Base-by-base conservation (phyloP, 257 asterid genomes). In the Forsythia viridissima region DNA sequence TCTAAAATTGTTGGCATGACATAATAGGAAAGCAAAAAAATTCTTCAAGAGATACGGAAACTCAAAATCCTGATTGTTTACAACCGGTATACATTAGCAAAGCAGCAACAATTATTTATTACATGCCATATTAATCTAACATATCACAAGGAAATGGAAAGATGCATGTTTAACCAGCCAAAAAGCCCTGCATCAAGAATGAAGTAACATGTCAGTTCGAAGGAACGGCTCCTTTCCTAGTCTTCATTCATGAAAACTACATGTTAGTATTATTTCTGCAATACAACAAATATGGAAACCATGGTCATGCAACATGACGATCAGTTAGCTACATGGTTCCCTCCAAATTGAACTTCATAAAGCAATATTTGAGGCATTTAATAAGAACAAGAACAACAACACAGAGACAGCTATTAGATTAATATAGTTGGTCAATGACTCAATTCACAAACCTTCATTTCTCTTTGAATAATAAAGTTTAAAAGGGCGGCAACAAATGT, bases 31-130 rank as follows among this genome's bases (percentile, higher is more conserved):
- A 71, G 80, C 59, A 73, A 74, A 18, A 70, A 68, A 76, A 51
- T 70, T 13, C 77, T 73, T 63, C 68, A 24, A 69, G 68, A 80
- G 38, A 73, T 24, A 30, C 44, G 8, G 36, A 61, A 12, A 15
- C 72, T 44, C 61, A 81, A 42, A 70, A 78, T 67, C 72, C 61
- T 21, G 59, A 67, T 46, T 37, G 83, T 77, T 79, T 73, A 70
- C 82, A 83, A 59, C 75, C 18, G 80, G 73, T 75, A 40, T 59
- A 77, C 70, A 79, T 70, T 78, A 81, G 73, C 24, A 81, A 79
- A 57, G 78, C 52, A 52, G 75, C 80, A 73, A n/a, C 72, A 59
- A 51, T 81, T 87, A 83, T 87, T 87, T 85, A 82, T 87, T 87
- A 67, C 85, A 85, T 76, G 76, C 77, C 81, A 79, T 74, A 75